A percentile compares a stretch with the other conserved stretches of the same genome.
phyloP scores from a whole-genome alignment of 2,329 filamentous ascomycete genomes.

The Penicillium fuscoglaucum region DNA sequence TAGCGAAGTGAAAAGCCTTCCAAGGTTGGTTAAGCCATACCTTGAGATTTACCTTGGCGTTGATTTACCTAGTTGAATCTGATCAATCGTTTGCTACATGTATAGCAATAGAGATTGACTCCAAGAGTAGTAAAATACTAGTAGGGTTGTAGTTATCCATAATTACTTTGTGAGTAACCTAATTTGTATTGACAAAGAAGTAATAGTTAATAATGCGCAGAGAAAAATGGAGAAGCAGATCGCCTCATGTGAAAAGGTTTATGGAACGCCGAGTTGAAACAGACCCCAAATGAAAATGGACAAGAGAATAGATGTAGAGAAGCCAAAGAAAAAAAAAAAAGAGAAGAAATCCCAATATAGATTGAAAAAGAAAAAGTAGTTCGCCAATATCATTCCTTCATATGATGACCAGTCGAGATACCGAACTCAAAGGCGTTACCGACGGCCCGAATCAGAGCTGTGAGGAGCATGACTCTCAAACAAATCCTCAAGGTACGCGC shows the following conservation, averaged over 20 bases:
- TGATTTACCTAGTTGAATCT: too few species aligned
- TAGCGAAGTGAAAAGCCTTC: too few species aligned
- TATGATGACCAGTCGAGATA: background rate
- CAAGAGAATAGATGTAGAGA: background rate
- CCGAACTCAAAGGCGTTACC: background rate
- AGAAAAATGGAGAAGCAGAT: background rate
- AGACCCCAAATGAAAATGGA: background rate
- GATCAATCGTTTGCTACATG: background rate
- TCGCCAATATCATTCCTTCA: conserved; percentile 2
- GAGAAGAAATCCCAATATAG: background rate
- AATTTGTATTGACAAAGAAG: background rate
- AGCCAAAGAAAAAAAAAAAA: background rate
- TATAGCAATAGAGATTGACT: background rate
- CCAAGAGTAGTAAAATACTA: background rate
- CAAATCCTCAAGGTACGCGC: conserved; percentile 85
- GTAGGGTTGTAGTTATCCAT: background rate
- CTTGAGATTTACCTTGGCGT: too few species aligned
- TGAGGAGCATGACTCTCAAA: conserved; percentile 67
- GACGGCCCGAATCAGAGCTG: conserved; percentile 17
- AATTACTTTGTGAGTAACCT: background rate
- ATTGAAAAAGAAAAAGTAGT: background rate
- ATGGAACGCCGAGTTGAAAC: background rate
- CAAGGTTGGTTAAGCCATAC: too few species aligned
- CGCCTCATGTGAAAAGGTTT: background rate
- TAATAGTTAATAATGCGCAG: background rate